phyloP scores from a whole-genome alignment of 495 filamentous ascomycete genomes.

The Oleoguttula mirabilis region DNA sequence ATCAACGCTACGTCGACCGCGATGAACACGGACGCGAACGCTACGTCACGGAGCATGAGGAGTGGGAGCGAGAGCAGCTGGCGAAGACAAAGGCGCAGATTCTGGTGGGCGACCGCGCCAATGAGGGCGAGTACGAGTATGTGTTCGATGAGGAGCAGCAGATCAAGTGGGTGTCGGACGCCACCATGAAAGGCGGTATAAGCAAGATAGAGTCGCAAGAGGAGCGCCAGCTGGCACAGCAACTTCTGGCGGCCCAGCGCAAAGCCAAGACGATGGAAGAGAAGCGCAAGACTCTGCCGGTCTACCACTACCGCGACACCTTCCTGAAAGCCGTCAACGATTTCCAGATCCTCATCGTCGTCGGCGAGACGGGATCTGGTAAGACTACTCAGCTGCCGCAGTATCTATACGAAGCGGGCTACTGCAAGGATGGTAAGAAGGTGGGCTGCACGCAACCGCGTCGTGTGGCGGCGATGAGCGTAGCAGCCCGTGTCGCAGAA shows the following conservation, averaged over 20 bases:
- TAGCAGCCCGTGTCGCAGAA: conserved; percentile 86
- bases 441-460: conserved; percentile 80
- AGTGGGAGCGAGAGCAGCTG: conserved; percentile 89
- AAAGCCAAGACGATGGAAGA: conserved; percentile 80
- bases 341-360: conserved; percentile 29
- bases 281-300: conserved; percentile 78
- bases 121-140: conserved; percentile 85
- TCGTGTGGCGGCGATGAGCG: conserved; percentile 91
- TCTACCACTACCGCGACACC: conserved; percentile 57
- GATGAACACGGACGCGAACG: conserved; percentile 81
- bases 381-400: conserved; percentile 35
- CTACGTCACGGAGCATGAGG: conserved; percentile 87
- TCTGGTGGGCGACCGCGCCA: conserved; percentile 56
- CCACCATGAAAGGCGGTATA: conserved; percentile 50
- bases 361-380: conserved; percentile 31
- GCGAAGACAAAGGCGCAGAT: conserved; percentile 85
- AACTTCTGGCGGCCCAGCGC: conserved; percentile 76
- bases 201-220: conserved; percentile 60
- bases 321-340: conserved; percentile 30
- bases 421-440: conserved; percentile 42
- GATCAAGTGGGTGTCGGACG: conserved; percentile 76
- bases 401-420: conserved; percentile 32
- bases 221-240: conserved; percentile 61
- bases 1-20: conserved; percentile 79
- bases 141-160: conserved; percentile 82